A percentile compares a stretch with the other conserved stretches of the same genome.
These are phyloP conservation scores for Phytophthora constricta DNA, from an alignment of 352 stramenopile species.

Conservation along the genomic window DNA sequence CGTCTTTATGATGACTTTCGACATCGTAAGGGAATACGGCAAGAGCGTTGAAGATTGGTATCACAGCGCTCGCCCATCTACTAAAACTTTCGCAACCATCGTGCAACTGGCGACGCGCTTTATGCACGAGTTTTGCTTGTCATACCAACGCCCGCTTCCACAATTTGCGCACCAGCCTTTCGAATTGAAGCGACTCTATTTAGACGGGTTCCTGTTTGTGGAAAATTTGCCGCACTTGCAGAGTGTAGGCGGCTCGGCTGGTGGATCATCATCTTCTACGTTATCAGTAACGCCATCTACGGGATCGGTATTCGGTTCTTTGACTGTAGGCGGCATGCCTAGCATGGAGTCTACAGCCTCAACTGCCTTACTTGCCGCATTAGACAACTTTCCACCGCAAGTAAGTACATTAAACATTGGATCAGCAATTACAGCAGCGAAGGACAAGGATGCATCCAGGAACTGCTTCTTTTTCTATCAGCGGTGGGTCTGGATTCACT, in stretches of 20 bases:
- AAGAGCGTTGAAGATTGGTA: constrained; percentile 91
- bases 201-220: constrained; percentile 80
- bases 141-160: constrained; percentile 73
- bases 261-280: constrained; percentile 26
- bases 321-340: constrained; percentile 8
- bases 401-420: constrained; percentile 18
- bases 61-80: constrained; percentile 64
- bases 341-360: constrained; percentile 34
- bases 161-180: constrained; percentile 82
- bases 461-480: constrained; percentile 92
- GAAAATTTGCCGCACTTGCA: constrained; percentile 64
- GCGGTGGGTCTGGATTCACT: constrained; percentile 94
- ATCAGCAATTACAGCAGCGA: constrained; percentile 15
- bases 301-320: neutral
- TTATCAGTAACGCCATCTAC: constrained; percentile 15
- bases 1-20: constrained; percentile 79
- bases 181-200: constrained; percentile 66
- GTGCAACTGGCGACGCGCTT: constrained; percentile 89
- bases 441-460: constrained; percentile 52
- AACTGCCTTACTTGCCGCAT: constrained; percentile 31
- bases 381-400: constrained; percentile 39
- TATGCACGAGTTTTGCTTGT: constrained; percentile 89
- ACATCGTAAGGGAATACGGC: constrained; percentile 94
- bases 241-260: constrained; percentile 8
- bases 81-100: constrained; percentile 77